Evolutionary conservation across 768 basidiomycete genomes (phyloP), one percentile per base, ranked within the genome.

Genomic region (Crucibulum laeve): DNA sequence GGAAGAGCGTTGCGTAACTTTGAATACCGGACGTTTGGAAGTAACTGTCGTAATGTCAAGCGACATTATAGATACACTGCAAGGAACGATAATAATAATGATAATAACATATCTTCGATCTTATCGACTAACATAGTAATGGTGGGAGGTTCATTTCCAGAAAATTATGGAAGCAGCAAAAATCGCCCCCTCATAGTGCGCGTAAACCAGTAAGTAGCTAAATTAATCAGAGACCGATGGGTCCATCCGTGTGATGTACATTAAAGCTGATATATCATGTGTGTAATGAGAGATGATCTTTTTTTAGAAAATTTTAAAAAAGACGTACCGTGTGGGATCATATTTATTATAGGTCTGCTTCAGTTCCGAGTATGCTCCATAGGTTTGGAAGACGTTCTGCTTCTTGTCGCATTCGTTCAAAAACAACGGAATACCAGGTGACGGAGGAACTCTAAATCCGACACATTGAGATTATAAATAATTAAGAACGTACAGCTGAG

Each of bases 291-390:
- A 6, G n/a, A 40, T 8, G 19, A 13, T 13, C 21, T 22, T 19
- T 17, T 13, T 11, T 13, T 40, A 19, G 38, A 14, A 25, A 22
- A 17, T n/a, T n/a, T n/a, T n/a, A n/a, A n/a, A n/a, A n/a, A n/a
- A n/a, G n/a, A 42, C 40, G n/a, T 30, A 62, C 61, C 57, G 36
- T 1, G 40, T 49, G 15, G 61, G 61, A 46, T 64, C 62, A 28
- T 64, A 64, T 40, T 62, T 64, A 5, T 45, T 46, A 42, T 62
- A 63, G 2, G 52, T 57, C 14, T 35, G 25, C 43, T 56, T 57
- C 40, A 64, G 37, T 14, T 49, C 45, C 4, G 57, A 45, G 33
- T 55, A 60, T 5, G 44, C 47, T 14, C 61, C 60, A 45, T 64
- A 64, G 13, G 55, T 54, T 37, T 46, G 38, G 30, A 62, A 62